Percentiles rank a stretch among this genome's conserved stretches.
These are phyloP conservation scores for Abrus pulchellus DNA, from an alignment of 306 rosid genomes.

Conservation along the genomic window DNA sequence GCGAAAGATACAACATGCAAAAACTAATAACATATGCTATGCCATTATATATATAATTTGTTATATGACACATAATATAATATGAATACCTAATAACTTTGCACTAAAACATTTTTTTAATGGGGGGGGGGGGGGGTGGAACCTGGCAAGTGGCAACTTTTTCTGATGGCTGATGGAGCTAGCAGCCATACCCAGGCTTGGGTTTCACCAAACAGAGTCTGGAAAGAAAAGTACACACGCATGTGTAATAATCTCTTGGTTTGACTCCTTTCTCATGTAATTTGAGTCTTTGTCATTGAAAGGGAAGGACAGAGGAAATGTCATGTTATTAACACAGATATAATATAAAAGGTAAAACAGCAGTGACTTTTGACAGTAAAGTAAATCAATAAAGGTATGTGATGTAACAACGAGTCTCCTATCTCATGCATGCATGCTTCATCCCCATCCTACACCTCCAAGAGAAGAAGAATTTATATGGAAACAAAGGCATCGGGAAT, in stretches of 20 bases:
- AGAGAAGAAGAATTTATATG: not conserved
- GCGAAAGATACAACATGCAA: not conserved
- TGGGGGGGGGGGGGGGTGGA: not conserved
- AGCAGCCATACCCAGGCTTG: conserved; percentile 19
- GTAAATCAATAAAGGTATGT: conserved; percentile 9
- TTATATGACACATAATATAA: too few species aligned
- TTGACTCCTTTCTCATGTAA: conserved; percentile 31
- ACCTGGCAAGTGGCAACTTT: not conserved
- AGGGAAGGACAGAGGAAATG: conserved; percentile 47
- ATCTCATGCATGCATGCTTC: conserved; percentile 42
- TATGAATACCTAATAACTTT: too few species aligned
- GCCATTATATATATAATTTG: not conserved
- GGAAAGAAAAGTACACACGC: conserved; percentile 29
- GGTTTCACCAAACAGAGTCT: conserved; percentile 35
- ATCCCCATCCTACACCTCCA: conserved; percentile 37
- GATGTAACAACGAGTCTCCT: conserved; percentile 49
- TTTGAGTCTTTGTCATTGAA: conserved; percentile 45
- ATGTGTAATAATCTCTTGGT: conserved; percentile 25
- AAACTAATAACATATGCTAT: not conserved
- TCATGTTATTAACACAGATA: conserved; percentile 32
- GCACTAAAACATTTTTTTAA: too few species aligned
- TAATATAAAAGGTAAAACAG: conserved; percentile 37
- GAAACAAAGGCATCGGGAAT: not conserved
- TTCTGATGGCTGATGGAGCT: conserved; percentile 23
- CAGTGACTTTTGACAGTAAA: not conserved